Percentiles rank a stretch among this genome's conserved stretches.
phyloP scores from a whole-genome alignment of 495 filamentous ascomycete species.

The Penicillium desertorum region DNA sequence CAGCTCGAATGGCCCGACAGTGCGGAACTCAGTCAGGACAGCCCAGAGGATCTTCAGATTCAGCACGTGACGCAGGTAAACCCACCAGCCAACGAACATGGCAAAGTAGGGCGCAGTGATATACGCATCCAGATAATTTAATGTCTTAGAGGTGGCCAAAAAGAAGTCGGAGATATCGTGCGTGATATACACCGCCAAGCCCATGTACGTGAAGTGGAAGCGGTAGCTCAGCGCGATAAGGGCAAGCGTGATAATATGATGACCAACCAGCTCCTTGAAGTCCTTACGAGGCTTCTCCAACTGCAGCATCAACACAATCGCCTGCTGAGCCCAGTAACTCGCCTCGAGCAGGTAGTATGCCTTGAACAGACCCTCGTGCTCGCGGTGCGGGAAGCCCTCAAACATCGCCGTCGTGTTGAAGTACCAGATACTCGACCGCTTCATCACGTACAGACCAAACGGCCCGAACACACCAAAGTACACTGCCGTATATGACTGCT shows the following conservation, averaged over 20 bases:
- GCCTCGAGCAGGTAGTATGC: conserved; percentile 96
- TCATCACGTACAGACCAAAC: conserved; percentile 90
- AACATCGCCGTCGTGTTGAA: conserved; percentile 94
- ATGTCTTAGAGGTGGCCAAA: conserved; percentile 89
- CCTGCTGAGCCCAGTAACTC: conserved; percentile 95
- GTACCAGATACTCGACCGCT: conserved; percentile 89
- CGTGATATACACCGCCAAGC: conserved; percentile 94
- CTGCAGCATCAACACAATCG: conserved; percentile 81
- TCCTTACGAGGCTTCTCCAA: conserved; percentile 96
- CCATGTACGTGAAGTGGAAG: conserved; percentile 98
- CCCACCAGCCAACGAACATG: conserved; percentile 81
- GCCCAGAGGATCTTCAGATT: conserved; percentile 87
- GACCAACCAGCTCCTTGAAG: conserved; percentile 90
- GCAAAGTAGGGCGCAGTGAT: conserved; percentile 81
- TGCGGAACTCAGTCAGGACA: conserved; percentile 82
- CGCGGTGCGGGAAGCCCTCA: conserved; percentile 83
- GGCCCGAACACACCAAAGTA: conserved; percentile 89
- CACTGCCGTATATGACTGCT: conserved; percentile 95
- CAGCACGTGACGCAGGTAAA: conserved; percentile 88
- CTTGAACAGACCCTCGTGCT: conserved; percentile 87
- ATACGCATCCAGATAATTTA: conserved; percentile 85
- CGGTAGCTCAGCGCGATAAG: conserved; percentile 89
- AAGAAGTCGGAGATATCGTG: conserved; percentile 97
- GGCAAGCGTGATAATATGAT: conserved; percentile 90
- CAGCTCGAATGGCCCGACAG: conserved; percentile 82